Conservation (phyloP, 2,329 filamentous ascomycete genomes). For the Rhytidhysteron rufulum region DNA sequence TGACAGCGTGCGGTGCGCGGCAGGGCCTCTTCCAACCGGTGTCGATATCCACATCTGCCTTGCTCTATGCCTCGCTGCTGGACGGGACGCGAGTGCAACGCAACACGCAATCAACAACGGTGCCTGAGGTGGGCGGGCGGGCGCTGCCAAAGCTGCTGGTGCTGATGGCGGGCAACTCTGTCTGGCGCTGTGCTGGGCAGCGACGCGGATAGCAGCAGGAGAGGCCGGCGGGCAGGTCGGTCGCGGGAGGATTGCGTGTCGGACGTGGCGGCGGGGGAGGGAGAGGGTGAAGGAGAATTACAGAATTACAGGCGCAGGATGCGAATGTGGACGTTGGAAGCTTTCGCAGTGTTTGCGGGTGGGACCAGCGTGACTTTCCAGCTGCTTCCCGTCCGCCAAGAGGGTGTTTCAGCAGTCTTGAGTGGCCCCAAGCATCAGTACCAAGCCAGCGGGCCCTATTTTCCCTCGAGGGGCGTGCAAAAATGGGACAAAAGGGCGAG, state of each 20-base stretch:
- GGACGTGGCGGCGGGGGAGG: not conserved
- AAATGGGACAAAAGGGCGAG: too few species aligned
- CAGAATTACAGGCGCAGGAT: too few species aligned
- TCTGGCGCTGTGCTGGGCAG: not conserved
- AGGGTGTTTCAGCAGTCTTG: too few species aligned
- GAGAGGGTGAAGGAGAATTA: not conserved
- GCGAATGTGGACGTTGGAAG: too few species aligned
- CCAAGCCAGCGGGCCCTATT: too few species aligned
- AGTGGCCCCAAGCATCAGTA: too few species aligned
- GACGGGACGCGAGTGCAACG: not conserved
- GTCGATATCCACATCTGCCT: conserved; percentile 14
- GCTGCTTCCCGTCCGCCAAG: too few species aligned
- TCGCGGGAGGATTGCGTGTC: not conserved
- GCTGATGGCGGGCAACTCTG: conserved; percentile 1
- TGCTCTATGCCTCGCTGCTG: conserved; percentile 9
- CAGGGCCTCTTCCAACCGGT: conserved; percentile 16
- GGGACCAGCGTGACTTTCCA: too few species aligned
- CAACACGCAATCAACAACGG: not conserved
- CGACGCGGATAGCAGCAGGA: not conserved
- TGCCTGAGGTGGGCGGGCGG: not conserved
- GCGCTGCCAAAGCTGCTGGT: conserved; percentile 4
- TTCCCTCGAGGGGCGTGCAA: too few species aligned
- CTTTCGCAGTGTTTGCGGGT: too few species aligned
- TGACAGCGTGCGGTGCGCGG: conserved; percentile 29
- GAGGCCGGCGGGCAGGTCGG: not conserved